phyloP scores from a whole-genome alignment of 768 basidiomycete species.

The Amanita pallidorosea region DNA sequence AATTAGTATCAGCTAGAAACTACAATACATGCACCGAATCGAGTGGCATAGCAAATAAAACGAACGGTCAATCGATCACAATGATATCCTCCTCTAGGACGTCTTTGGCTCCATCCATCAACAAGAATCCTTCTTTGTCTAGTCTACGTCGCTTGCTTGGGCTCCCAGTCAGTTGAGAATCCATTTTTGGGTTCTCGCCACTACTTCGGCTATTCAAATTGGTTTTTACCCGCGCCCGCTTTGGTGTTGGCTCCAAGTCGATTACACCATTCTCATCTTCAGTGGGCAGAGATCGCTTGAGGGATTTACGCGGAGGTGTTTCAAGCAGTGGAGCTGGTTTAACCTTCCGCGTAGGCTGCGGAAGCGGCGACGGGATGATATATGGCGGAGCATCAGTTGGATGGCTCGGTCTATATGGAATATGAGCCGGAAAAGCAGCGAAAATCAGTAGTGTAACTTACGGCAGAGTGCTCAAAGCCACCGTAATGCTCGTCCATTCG shows the following conservation, averaged over 20 bases:
- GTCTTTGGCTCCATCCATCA: slow-evolving; percentile 52
- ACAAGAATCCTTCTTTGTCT: slow-evolving; percentile 66
- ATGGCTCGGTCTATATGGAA: slow-evolving; percentile 45
- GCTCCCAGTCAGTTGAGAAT: background rate
- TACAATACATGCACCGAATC: background rate
- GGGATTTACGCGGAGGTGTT: slow-evolving; percentile 28
- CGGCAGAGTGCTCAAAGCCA: slow-evolving; percentile 64
- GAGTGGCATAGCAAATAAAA: background rate
- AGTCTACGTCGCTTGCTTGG: slow-evolving; percentile 44
- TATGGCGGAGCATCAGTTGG: slow-evolving; percentile 37
- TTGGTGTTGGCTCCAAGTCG: slow-evolving; percentile 46
- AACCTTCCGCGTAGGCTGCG: slow-evolving; percentile 36
- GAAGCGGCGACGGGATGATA: slow-evolving; percentile 57
- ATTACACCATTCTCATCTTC: slow-evolving; percentile 46
- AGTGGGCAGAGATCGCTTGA: slow-evolving; percentile 47
- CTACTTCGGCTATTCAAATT: background rate
- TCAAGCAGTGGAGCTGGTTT: slow-evolving; percentile 30
- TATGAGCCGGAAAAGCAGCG: background rate
- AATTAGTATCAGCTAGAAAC: background rate
- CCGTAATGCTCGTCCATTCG: slow-evolving; percentile 56
- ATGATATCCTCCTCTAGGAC: slow-evolving; percentile 46
- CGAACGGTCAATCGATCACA: slow-evolving; percentile 20
- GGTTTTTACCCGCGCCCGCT: slow-evolving; percentile 34
- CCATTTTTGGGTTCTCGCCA: slow-evolving; percentile 5
- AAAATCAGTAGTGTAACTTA: slow-evolving; percentile 30